Percentiles rank a stretch among this genome's conserved stretches.
phyloP scores from a whole-genome alignment of 164 flowering plant species.

The Cinnamomum micranthum region DNA sequence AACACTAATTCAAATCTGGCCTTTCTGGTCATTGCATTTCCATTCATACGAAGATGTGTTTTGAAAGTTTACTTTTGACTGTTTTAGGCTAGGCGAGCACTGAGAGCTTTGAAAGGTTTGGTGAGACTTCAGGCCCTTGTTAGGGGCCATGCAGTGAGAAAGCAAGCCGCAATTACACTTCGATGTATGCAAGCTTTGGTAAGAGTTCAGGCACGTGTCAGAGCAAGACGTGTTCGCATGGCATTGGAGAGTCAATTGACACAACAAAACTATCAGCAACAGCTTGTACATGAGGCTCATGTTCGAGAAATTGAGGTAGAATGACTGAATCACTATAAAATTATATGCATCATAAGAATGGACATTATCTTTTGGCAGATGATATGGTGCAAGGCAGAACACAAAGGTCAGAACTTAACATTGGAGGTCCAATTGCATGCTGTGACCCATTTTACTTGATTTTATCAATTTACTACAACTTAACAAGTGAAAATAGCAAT shows the following conservation, averaged over 20 bases:
- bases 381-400: background rate
- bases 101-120: constrained; percentile 88
- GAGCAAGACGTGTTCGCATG: constrained; percentile 96
- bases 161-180: constrained; percentile 97
- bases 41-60: background rate
- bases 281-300: constrained; percentile 66
- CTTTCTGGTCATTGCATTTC: background rate
- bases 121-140: constrained; percentile 98
- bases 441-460: too few relatives aligned
- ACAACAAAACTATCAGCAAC: constrained; percentile 68
- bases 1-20: too few relatives aligned
- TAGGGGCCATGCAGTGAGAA: constrained; percentile 97
- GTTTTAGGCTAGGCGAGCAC: constrained; percentile 89
- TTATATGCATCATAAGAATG: background rate
- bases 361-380: background rate
- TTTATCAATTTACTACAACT: too few relatives aligned
- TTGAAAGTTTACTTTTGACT: background rate
- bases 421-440: too few relatives aligned
- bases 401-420: background rate
- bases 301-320: constrained; percentile 87
- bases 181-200: constrained; percentile 99
- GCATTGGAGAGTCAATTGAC: constrained; percentile 76
- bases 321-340: background rate
- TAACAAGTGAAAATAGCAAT: too few relatives aligned
- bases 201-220: constrained; percentile 97